These are phyloP conservation scores for Volutella citrinella DNA, from an alignment of 2,329 filamentous ascomycete species.

Conservation along the genomic window DNA sequence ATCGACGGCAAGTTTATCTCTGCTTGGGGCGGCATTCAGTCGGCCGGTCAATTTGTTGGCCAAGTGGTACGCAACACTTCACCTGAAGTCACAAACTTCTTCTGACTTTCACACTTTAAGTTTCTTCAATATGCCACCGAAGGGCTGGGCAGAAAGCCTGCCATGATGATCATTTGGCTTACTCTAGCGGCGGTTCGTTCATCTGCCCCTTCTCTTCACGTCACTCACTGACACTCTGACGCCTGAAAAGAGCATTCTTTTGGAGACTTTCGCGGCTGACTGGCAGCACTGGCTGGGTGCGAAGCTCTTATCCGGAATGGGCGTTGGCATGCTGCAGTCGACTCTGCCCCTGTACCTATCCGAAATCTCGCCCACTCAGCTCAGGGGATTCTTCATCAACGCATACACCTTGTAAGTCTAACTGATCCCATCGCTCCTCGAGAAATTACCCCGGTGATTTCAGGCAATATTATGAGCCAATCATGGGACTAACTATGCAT, in stretches of 20 bases:
- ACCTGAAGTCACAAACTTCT: too few species aligned
- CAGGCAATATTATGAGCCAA: too few species aligned
- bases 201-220: too few species aligned
- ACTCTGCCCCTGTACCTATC: slow-evolving; percentile 14
- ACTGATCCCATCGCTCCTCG: too few species aligned
- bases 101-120: neutral
- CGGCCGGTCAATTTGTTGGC: slow-evolving; percentile 35
- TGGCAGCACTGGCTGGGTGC: slow-evolving; percentile 16
- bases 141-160: slow-evolving; percentile 9
- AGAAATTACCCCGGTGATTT: too few species aligned
- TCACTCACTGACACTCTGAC: too few species aligned
- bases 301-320: slow-evolving; percentile 14
- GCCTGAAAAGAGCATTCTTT: slow-evolving; percentile 11
- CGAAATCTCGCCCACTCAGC: slow-evolving; percentile 13
- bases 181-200: slow-evolving; percentile 9
- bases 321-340: slow-evolving; percentile 13
- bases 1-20: slow-evolving; percentile 35
- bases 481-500: too few species aligned
- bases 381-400: slow-evolving; percentile 14
- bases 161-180: slow-evolving; percentile 10
- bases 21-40: slow-evolving; percentile 38
- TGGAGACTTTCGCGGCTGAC: slow-evolving; percentile 9
- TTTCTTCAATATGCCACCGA: slow-evolving; percentile 13
- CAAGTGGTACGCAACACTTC: slow-evolving; percentile 27
- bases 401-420: slow-evolving; percentile 14